Evolutionary conservation across 176 grass and related monocot species (phyloP).

Genomic region (Bonia amplexicaulis): DNA sequence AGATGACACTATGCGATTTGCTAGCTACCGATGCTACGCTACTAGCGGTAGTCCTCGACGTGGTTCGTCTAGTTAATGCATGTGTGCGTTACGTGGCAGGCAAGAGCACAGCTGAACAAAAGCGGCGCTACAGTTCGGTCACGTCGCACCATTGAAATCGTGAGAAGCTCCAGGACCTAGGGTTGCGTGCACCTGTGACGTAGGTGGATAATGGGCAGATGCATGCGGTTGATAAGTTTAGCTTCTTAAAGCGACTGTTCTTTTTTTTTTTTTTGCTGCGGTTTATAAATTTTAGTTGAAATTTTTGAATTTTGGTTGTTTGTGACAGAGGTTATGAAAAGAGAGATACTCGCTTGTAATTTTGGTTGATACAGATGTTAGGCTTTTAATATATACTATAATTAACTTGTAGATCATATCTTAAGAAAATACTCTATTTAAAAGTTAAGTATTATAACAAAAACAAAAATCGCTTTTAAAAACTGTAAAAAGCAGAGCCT

Average conservation of each 20-base stretch:
- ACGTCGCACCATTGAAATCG: not conserved
- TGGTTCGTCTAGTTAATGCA: not conserved
- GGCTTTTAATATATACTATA: too few species aligned
- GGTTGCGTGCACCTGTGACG: not conserved
- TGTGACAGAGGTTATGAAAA: too few species aligned
- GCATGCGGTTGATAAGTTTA: not conserved
- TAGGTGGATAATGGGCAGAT: not conserved
- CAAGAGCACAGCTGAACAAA: not conserved
- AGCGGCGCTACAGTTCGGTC: not conserved
- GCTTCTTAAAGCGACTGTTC: not conserved
- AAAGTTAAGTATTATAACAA: too few species aligned
- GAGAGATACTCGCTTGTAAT: too few species aligned
- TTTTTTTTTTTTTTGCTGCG: too few species aligned
- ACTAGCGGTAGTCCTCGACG: not conserved
- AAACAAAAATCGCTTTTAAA: too few species aligned
- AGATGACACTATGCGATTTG: not conserved
- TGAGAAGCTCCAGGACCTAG: not conserved
- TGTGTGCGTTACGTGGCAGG: not conserved
- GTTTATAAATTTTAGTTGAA: too few species aligned
- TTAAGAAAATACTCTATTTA: too few species aligned
- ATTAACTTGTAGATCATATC: too few species aligned
- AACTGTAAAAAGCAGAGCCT: accelerated
- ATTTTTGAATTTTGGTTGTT: too few species aligned
- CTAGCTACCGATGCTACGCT: not conserved
- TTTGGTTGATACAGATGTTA: too few species aligned